These are phyloP conservation scores for Fonsecaea pedrosoi DNA, from an alignment of 2,329 filamentous ascomycete genomes.

Conservation along the genomic window DNA sequence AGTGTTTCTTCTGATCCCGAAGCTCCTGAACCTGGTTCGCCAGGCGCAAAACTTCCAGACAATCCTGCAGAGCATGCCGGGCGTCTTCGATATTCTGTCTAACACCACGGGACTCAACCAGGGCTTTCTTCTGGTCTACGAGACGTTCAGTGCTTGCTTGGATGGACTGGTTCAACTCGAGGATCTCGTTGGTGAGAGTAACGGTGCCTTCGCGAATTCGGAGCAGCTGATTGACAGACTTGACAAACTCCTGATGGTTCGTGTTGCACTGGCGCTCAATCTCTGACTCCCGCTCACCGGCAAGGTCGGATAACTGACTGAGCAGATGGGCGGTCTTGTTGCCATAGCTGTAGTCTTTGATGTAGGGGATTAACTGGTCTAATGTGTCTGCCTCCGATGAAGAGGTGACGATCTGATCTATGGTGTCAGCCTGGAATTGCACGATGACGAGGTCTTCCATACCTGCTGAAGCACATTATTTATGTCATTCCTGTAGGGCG, in stretches of 20 bases:
- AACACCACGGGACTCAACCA: slow-evolving; percentile 90
- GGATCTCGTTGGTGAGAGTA: slow-evolving; percentile 83
- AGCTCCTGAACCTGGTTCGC: slow-evolving; percentile 95
- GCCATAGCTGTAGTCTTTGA: slow-evolving; percentile 84
- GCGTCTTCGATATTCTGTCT: slow-evolving; percentile 96
- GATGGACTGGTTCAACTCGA: slow-evolving; percentile 91
- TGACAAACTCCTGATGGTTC: slow-evolving; percentile 95
- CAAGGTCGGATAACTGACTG: slow-evolving; percentile 79
- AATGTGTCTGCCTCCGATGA: slow-evolving; percentile 92
- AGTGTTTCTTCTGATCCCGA: slow-evolving; percentile 91
- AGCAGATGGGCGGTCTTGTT: slow-evolving; percentile 76
- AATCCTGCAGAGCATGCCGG: slow-evolving; percentile 84
- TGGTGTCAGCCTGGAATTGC: slow-evolving; percentile 20
- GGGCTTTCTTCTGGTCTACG: slow-evolving; percentile 88
- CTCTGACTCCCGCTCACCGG: slow-evolving; percentile 83
- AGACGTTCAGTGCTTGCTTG: slow-evolving; percentile 93
- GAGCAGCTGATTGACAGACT: slow-evolving; percentile 92
- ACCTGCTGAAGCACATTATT: slow-evolving; percentile 51
- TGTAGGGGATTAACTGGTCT: slow-evolving; percentile 90
- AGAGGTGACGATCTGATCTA: slow-evolving; percentile 81
- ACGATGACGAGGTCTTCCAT: not conserved
- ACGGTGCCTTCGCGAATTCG: slow-evolving; percentile 90
- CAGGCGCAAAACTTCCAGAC: slow-evolving; percentile 86
- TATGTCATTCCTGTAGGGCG: slow-evolving; percentile 46
- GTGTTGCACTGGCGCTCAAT: slow-evolving; percentile 94